These are phyloP conservation scores for Psidium guajava DNA, from an alignment of 345 rosid genomes.

Conservation along the genomic window DNA sequence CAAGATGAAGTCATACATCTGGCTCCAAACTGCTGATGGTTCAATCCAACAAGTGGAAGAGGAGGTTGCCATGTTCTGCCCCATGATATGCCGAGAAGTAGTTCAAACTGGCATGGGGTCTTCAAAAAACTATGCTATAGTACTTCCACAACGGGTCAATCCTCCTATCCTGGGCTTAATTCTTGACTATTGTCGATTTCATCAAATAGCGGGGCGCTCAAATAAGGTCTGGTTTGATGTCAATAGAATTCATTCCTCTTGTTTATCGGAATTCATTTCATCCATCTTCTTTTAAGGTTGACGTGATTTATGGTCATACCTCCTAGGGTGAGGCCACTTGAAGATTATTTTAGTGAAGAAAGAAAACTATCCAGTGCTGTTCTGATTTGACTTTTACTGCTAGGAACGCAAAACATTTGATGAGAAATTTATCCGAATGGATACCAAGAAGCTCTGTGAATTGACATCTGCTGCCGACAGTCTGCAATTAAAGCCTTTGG, in stretches of 20 bases:
- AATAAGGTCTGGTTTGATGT: slow-evolving; percentile 37
- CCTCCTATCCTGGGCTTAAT: slow-evolving; percentile 65
- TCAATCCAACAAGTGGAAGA: slow-evolving; percentile 84
- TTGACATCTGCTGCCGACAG: slow-evolving; percentile 90
- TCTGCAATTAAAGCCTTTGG: slow-evolving; percentile 82
- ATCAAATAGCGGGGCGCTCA: slow-evolving; percentile 69
- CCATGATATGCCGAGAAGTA: slow-evolving; percentile 80
- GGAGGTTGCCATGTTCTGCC: slow-evolving; percentile 91
- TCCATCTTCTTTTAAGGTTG: not conserved
- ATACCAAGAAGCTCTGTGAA: slow-evolving; percentile 76
- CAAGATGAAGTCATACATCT: slow-evolving; percentile 65
- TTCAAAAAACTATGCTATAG: slow-evolving; percentile 66
- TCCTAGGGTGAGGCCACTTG: not conserved
- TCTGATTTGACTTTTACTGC: slow-evolving; percentile 5
- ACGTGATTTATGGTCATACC: not conserved
- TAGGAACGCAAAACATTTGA: slow-evolving; percentile 79
- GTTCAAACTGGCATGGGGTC: slow-evolving; percentile 68
- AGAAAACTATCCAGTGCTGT: not conserved
- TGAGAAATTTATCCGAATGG: slow-evolving; percentile 82
- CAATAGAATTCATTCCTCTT: not conserved
- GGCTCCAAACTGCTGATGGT: slow-evolving; percentile 89
- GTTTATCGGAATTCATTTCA: not conserved
- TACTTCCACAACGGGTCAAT: slow-evolving; percentile 79
- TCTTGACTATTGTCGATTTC: slow-evolving; percentile 86
- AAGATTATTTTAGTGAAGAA: not conserved